These are phyloP conservation scores for Eragrostis nindensis DNA, from an alignment of 176 grass and related monocot species.

Conservation along the genomic window DNA sequence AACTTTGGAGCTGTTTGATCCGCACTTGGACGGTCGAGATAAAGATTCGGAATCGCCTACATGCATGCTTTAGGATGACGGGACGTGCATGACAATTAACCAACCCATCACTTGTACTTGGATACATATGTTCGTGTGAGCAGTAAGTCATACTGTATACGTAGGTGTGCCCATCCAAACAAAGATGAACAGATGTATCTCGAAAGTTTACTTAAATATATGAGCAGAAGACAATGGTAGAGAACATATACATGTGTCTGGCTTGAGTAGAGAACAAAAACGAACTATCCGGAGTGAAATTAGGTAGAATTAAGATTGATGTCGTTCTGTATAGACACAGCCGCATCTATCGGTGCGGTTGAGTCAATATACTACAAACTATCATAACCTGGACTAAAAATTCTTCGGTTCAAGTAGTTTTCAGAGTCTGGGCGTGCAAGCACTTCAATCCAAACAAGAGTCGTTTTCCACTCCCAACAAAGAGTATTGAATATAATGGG, in stretches of 20 bases:
- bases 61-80: no score
- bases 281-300: not conserved
- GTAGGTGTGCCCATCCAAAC: not conserved
- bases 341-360: conserved; percentile 6
- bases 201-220: not conserved
- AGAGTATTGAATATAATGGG: conserved; percentile 22
- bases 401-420: conserved; percentile 27
- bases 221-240: not conserved
- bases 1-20: not conserved
- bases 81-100: no score
- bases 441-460: conserved; percentile 37
- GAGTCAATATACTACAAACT: not conserved
- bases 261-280: not conserved
- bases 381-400: conserved; percentile 27
- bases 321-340: not conserved
- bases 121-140: not conserved
- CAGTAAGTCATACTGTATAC: not conserved
- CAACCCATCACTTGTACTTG: no score
- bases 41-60: not conserved
- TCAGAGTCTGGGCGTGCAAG: conserved; percentile 25
- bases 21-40: not conserved
- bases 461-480: conserved; percentile 45
- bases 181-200: not conserved
- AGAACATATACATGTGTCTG: not conserved
- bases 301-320: not conserved